Evolutionary conservation across 2,329 filamentous ascomycete genomes (phyloP).

Genomic region (Verticillium zaregamsianum): DNA sequence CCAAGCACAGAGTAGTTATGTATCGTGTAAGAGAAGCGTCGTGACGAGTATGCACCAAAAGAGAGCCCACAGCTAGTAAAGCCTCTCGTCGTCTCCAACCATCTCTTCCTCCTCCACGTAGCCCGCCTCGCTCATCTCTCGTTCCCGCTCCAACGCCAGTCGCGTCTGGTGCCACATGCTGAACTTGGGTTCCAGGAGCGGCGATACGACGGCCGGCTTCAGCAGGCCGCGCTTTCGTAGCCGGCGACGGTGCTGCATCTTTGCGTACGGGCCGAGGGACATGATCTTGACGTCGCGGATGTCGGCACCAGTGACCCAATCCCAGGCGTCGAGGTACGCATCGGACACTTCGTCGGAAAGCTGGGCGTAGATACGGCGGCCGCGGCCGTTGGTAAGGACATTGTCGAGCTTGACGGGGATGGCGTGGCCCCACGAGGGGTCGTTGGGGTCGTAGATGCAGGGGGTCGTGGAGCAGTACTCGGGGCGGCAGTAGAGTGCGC

Average conservation of each 20-base stretch:
- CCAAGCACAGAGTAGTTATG: background rate
- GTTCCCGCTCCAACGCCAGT: slow-evolving; percentile 33
- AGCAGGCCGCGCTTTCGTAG: slow-evolving; percentile 41
- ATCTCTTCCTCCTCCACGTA: slow-evolving; percentile 32
- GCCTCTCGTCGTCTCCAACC: slow-evolving; percentile 25
- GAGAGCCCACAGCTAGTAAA: background rate
- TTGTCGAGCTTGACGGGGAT: slow-evolving; percentile 60
- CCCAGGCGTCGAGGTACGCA: slow-evolving; percentile 41
- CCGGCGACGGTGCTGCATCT: slow-evolving; percentile 45
- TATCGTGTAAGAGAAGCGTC: background rate
- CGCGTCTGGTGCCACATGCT: slow-evolving; percentile 39
- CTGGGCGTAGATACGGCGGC: slow-evolving; percentile 32
- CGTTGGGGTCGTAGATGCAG: slow-evolving; percentile 53
- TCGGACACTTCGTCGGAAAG: slow-evolving; percentile 42
- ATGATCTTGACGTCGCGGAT: slow-evolving; percentile 38
- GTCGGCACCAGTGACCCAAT: slow-evolving; percentile 39
- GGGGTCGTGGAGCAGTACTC: slow-evolving; percentile 39
- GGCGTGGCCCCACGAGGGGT: slow-evolving; percentile 57
- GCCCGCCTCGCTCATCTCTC: slow-evolving; percentile 34
- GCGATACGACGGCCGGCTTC: slow-evolving; percentile 19
- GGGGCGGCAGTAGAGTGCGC: slow-evolving; percentile 49
- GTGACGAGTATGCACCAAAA: background rate
- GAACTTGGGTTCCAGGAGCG: slow-evolving; percentile 37
- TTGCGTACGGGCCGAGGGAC: slow-evolving; percentile 40
- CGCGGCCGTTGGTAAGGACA: slow-evolving; percentile 51